Percentiles rank a stretch among this genome's conserved stretches.
phyloP scores from a whole-genome alignment of 2,329 filamentous ascomycete species.

The Talaromyces atroroseus region DNA sequence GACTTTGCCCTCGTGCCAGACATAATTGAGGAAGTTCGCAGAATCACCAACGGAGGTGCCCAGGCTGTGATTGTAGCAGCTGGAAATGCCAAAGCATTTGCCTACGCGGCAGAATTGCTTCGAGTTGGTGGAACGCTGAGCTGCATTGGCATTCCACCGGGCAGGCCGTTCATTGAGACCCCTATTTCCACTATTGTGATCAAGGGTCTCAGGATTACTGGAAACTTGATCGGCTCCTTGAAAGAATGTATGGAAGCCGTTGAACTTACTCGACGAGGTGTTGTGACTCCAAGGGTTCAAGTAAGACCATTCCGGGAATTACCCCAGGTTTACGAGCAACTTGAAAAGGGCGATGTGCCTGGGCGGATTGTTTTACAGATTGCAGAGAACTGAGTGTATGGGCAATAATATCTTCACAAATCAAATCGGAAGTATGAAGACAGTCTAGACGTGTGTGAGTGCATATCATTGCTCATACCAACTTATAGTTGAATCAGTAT shows the following conservation, averaged over 20 bases:
- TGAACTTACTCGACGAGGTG: constrained; percentile 36
- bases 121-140: constrained; percentile 40
- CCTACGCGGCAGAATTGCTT: constrained; percentile 41
- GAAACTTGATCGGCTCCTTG: constrained; percentile 42
- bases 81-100: constrained; percentile 38
- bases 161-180: constrained; percentile 35
- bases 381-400: constrained; percentile 18
- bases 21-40: constrained; percentile 28
- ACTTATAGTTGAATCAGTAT: not conserved
- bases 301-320: constrained; percentile 41
- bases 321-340: constrained; percentile 39
- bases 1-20: constrained; percentile 34
- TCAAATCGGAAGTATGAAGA: not conserved
- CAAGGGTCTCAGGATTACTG: constrained; percentile 39
- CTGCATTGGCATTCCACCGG: constrained; percentile 41
- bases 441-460: not conserved
- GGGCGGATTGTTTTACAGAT: constrained; percentile 41
- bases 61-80: constrained; percentile 41
- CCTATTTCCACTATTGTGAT: constrained; percentile 42
- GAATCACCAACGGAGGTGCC: constrained; percentile 36
- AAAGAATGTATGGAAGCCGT: constrained; percentile 45
- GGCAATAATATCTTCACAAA: not conserved
- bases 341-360: constrained; percentile 41
- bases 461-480: not conserved
- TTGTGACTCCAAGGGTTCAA: constrained; percentile 39